Percentiles rank a stretch among this genome's conserved stretches.
Evolutionary conservation across 352 stramenopile species (phyloP).

Genomic region (Phytopythium helicoides): DNA sequence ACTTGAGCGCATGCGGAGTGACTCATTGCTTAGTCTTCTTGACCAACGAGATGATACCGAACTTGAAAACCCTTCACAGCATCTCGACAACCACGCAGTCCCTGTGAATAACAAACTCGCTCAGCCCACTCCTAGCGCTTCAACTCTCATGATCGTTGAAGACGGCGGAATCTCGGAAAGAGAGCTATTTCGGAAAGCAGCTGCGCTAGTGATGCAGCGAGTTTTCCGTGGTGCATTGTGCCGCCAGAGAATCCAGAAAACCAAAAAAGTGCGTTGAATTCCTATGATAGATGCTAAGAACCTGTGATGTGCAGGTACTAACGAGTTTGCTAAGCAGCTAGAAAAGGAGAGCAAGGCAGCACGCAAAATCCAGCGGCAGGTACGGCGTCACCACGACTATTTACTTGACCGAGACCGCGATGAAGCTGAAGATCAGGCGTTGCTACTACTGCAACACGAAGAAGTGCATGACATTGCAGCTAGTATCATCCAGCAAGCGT

Average conservation of each 20-base stretch:
- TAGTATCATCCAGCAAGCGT: constrained; percentile 38
- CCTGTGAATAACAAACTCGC: too few species aligned
- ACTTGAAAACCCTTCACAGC: too few species aligned
- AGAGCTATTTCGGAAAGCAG: constrained; percentile 7
- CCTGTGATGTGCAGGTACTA: background rate
- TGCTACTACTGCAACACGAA: constrained; percentile 23
- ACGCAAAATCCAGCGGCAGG: constrained; percentile 19
- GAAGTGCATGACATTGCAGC: constrained; percentile 43
- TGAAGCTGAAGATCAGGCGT: constrained; percentile 10
- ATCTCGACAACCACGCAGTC: too few species aligned
- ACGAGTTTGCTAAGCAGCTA: background rate
- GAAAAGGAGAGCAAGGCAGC: constrained; percentile 17
- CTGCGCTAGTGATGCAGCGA: constrained; percentile 23
- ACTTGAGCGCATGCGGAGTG: constrained; percentile 27
- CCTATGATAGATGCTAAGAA: too few species aligned
- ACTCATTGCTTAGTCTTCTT: constrained; percentile 15
- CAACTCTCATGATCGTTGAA: constrained; percentile 2
- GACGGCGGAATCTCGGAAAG: constrained; percentile 9
- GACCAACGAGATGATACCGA: constrained; percentile 5
- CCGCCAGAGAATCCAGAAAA: constrained; percentile 17
- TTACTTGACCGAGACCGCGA: constrained; percentile 2
- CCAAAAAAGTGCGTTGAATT: constrained; percentile 20
- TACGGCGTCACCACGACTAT: constrained; percentile 14
- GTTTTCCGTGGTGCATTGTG: constrained; percentile 25
- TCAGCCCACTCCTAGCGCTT: too few species aligned